Conservation (phyloP, 306 rosid genomes). For the Rosa chinensis region DNA sequence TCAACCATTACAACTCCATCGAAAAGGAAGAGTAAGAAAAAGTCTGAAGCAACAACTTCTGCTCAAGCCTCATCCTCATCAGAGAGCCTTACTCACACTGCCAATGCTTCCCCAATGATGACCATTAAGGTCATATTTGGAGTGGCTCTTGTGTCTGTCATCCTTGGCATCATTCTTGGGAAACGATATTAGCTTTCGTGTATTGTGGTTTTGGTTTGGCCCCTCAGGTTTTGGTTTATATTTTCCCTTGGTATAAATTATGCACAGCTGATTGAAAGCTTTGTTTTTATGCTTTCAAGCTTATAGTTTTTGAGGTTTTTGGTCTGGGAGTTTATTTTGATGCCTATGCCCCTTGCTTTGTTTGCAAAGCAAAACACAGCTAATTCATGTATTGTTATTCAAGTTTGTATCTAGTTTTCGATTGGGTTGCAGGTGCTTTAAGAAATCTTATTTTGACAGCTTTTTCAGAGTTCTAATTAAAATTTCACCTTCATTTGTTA, state of each 20-base stretch:
- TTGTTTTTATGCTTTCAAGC: constrained; percentile 45
- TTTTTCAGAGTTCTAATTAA: neutral
- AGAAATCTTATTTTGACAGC: neutral
- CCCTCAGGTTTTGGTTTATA: constrained; percentile 17
- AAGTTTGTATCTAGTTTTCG: constrained; percentile 33
- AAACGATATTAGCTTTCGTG: constrained; percentile 56
- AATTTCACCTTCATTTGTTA: neutral
- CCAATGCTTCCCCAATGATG: constrained; percentile 49
- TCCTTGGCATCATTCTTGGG: constrained; percentile 81
- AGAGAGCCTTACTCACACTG: constrained; percentile 37
- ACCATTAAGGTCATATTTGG: constrained; percentile 61
- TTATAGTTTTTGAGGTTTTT: constrained; percentile 35
- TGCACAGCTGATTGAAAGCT: constrained; percentile 40
- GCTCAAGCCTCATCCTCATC: constrained; percentile 53
- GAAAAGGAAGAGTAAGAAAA: constrained; percentile 79
- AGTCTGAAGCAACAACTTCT: constrained; percentile 55
- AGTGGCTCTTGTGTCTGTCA: constrained; percentile 71
- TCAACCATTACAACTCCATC: constrained; percentile 59
- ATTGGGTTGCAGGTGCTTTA: constrained; percentile 26
- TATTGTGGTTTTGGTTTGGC: constrained; percentile 18
- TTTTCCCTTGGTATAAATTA: constrained; percentile 27
- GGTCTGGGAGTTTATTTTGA: constrained; percentile 64
- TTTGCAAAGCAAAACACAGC: constrained; percentile 46
- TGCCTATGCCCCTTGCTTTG: constrained; percentile 52
- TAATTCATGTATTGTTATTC: constrained; percentile 31